phyloP scores from a whole-genome alignment of 2,329 filamentous ascomycete species.

The Phyllosticta ampelicida region DNA sequence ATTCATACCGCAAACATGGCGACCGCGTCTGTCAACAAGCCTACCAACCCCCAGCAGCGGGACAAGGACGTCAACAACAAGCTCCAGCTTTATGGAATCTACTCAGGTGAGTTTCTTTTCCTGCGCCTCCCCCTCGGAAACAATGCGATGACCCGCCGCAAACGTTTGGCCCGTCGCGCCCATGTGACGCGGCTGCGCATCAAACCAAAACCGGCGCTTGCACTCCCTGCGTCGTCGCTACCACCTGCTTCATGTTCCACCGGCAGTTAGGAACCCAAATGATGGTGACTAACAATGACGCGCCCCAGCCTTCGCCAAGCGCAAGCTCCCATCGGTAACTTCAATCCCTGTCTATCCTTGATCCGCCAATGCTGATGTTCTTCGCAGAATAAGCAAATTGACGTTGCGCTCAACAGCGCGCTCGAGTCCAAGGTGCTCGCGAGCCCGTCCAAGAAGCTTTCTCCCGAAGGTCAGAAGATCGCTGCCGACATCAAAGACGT shows the following conservation, averaged over 20 bases:
- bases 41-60: conserved; percentile 62
- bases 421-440: conserved; percentile 60
- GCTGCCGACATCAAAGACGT: conserved; percentile 69
- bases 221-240: neutral
- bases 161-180: neutral
- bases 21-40: conserved; percentile 51
- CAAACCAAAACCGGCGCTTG: neutral
- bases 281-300: conserved; percentile 1
- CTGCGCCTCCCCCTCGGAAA: neutral
- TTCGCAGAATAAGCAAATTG: conserved; percentile 79
- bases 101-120: conserved; percentile 42
- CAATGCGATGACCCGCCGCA: neutral
- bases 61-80: conserved; percentile 84
- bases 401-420: conserved; percentile 84
- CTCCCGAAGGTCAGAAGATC: conserved; percentile 67
- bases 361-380: conserved; percentile 10
- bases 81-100: conserved; percentile 89
- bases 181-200: neutral
- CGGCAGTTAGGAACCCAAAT: neutral
- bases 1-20: neutral
- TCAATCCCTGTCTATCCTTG: neutral
- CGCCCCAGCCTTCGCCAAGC: conserved; percentile 61
- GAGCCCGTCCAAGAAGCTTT: conserved; percentile 65
- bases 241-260: neutral
- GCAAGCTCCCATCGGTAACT: conserved; percentile 81